Evolutionary conservation across 2,329 filamentous ascomycete species (phyloP).

Genomic region (Tolypocladium ovalisporum): DNA sequence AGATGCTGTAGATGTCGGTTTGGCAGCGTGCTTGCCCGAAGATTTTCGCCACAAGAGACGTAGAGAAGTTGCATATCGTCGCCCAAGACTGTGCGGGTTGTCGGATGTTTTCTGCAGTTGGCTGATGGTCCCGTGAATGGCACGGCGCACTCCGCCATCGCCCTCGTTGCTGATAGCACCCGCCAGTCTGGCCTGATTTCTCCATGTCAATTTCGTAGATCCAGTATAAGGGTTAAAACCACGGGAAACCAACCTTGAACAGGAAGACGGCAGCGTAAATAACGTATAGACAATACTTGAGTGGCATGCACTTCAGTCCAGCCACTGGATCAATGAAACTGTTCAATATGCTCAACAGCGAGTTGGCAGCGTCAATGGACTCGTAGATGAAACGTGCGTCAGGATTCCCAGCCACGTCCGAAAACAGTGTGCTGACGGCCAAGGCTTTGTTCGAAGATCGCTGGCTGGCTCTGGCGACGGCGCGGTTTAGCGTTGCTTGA

Average conservation of each 20-base stretch:
- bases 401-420: slow-evolving; percentile 46
- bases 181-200: slow-evolving; percentile 38
- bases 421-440: slow-evolving; percentile 30
- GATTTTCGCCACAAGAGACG: slow-evolving; percentile 46
- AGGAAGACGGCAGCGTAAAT: slow-evolving; percentile 56
- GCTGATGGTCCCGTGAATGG: slow-evolving; percentile 47
- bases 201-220: background rate
- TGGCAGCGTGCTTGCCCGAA: slow-evolving; percentile 6
- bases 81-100: slow-evolving; percentile 47
- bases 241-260: slow-evolving; percentile 41
- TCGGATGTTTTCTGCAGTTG: slow-evolving; percentile 47
- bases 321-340: slow-evolving; percentile 47
- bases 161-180: slow-evolving; percentile 46
- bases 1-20: background rate
- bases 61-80: slow-evolving; percentile 49
- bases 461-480: slow-evolving; percentile 20
- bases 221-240: too few relatives aligned
- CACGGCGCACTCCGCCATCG: slow-evolving; percentile 41
- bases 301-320: slow-evolving; percentile 51
- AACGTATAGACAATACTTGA: slow-evolving; percentile 50
- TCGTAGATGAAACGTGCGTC: slow-evolving; percentile 58
- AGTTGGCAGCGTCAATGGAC: slow-evolving; percentile 52
- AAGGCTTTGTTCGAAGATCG: slow-evolving; percentile 21
- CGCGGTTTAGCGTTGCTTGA: slow-evolving; percentile 52
- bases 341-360: slow-evolving; percentile 48